Conservation (phyloP, 2,329 filamentous ascomycete species). For the Lasiodiplodia theobromae region DNA sequence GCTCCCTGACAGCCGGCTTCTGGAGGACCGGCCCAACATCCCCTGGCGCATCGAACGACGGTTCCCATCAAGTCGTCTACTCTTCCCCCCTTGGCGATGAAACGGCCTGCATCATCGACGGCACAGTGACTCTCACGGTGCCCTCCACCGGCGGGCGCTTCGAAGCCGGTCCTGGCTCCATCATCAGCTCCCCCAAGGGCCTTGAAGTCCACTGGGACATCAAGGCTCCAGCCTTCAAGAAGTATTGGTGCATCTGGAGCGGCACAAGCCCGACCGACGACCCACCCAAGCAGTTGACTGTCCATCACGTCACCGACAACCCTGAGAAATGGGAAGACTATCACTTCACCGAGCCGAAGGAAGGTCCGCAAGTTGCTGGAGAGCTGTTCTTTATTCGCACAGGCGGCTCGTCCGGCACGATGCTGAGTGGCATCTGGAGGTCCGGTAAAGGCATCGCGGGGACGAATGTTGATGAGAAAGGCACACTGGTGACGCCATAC, state of each 20-base stretch:
- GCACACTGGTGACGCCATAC: slow-evolving; percentile 29
- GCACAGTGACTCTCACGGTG: slow-evolving; percentile 11
- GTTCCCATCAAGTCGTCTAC: slow-evolving; percentile 10
- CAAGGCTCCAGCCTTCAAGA: slow-evolving; percentile 26
- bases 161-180: slow-evolving; percentile 24
- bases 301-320: slow-evolving; percentile 20
- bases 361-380: slow-evolving; percentile 8
- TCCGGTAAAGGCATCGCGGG: slow-evolving; percentile 28
- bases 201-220: slow-evolving; percentile 29
- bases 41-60: slow-evolving; percentile 8
- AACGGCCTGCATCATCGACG: slow-evolving; percentile 24
- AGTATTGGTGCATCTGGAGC: slow-evolving; percentile 27
- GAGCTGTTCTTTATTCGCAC: slow-evolving; percentile 24
- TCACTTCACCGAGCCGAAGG: slow-evolving; percentile 24
- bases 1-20: slow-evolving; percentile 13
- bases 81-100: slow-evolving; percentile 22
- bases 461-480: slow-evolving; percentile 13
- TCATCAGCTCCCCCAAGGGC: slow-evolving; percentile 30
- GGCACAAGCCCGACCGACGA: neutral
- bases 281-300: neutral
- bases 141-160: slow-evolving; percentile 12
- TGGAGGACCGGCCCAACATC: slow-evolving; percentile 21
- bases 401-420: slow-evolving; percentile 8
- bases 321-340: slow-evolving; percentile 4
- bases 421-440: slow-evolving; percentile 27